phyloP scores from a whole-genome alignment of 2,329 filamentous ascomycete genomes.

The Aspergillus fructus region DNA sequence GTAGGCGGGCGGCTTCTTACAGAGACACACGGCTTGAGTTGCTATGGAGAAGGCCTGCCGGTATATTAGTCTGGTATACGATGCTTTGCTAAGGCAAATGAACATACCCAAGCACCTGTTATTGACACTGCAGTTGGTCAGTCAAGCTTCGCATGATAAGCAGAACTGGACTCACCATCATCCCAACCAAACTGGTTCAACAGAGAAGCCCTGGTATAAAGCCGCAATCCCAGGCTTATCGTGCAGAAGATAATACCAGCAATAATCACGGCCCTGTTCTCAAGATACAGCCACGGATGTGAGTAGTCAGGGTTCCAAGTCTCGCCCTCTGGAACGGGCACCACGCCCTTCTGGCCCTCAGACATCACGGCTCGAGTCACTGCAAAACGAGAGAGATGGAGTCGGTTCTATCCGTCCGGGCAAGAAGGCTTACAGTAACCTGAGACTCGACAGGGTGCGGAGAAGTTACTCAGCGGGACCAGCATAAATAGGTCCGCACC shows the following conservation, averaged over 20 bases:
- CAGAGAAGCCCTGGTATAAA: conserved; percentile 11
- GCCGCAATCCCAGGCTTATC: conserved; percentile 1
- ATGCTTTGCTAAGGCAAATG: background rate
- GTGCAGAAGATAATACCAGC: conserved; percentile 8
- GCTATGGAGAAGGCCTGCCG: conserved; percentile 18
- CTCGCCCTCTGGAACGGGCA: conserved; percentile 8
- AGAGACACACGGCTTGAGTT: conserved; percentile 17
- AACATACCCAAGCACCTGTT: conserved; percentile 21
- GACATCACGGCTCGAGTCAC: background rate
- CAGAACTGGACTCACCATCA: conserved; percentile 17
- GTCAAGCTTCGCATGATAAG: background rate
- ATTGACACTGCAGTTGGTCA: conserved; percentile 20
- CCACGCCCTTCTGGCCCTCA: background rate
- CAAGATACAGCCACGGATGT: conserved; percentile 6
- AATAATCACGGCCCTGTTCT: conserved; percentile 4
- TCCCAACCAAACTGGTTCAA: conserved; percentile 17
- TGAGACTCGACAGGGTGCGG: background rate
- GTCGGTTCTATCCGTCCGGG: background rate
- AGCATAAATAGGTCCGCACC: background rate
- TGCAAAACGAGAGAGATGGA: background rate
- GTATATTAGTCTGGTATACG: background rate
- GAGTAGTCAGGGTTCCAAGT: conserved; percentile 14
- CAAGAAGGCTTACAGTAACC: no score
- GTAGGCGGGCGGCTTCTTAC: background rate
- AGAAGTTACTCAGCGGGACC: background rate